Conservation (phyloP, 352 stramenopile species). For the Thalassiosira hispida region DNA sequence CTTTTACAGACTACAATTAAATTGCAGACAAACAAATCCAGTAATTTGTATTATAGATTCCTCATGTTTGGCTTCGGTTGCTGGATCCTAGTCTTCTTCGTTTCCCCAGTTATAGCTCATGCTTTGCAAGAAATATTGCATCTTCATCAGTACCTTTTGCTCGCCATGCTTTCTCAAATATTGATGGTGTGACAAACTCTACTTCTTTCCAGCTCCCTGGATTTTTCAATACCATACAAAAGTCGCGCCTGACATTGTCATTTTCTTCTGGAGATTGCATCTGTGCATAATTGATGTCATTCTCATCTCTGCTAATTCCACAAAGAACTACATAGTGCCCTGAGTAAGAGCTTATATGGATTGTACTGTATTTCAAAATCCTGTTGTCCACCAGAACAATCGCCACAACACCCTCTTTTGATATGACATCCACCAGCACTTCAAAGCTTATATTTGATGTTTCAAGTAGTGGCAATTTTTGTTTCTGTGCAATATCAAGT, state of each 20-base stretch:
- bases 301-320: constrained; percentile 58
- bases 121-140: constrained; percentile 73
- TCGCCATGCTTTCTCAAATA: constrained; percentile 73
- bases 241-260: constrained; percentile 12
- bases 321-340: constrained; percentile 81
- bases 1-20: no score
- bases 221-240: constrained; percentile 76
- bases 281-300: constrained; percentile 43
- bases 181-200: constrained; percentile 49
- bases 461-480: constrained; percentile 42
- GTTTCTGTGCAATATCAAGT: constrained; percentile 43
- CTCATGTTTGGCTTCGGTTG: no score
- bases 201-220: constrained; percentile 48
- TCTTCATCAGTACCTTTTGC: constrained; percentile 80
- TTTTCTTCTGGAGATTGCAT: constrained; percentile 21
- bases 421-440: constrained; percentile 57
- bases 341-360: constrained; percentile 44
- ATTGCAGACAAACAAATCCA: no score
- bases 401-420: constrained; percentile 61
- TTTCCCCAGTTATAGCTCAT: constrained; percentile 11
- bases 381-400: constrained; percentile 71
- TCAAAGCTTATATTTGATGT: constrained; percentile 46
- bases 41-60: no score
- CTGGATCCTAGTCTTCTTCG: no score
- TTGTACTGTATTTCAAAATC: constrained; percentile 44